Evolutionary conservation across 495 filamentous ascomycete genomes (phyloP), one percentile per base, ranked within the genome.

Genomic region (Daldinia vernicosa): DNA sequence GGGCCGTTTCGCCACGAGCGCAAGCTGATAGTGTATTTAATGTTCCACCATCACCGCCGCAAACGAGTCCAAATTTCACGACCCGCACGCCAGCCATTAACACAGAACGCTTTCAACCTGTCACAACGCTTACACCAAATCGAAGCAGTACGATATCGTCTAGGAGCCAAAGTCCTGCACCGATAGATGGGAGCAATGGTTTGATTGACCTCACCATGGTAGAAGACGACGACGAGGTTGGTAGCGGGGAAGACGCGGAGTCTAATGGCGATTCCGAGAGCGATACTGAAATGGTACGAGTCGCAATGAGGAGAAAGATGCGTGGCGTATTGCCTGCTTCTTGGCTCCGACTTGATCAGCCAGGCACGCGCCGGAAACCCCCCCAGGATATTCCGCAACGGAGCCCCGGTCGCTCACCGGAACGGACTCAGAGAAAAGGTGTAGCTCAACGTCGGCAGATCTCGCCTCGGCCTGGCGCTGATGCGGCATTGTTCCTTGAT

Each of bases 251-350:
- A 51, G 60, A 28, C 6, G 57, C 56, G 15, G 74, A 66, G 19
- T 72, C 73, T 39, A 72, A 71, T 9, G 70, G 40, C 62, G 62
- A 71, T 32, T 78, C 78, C 6, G 78, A 76, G n/a, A 82, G 80
- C 43, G 85, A 84, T 7, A 79, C 81, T 0, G 80, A 86, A 22
- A 70, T 79, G 19, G 73, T 84, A 26, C 84, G 80, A 14, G 73
- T 69, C 51, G 56, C 67, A 40, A 80, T 84, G 52, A 77, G 75
- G 14, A 81, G 78, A 35, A 88, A 80, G 64, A 95, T 95, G 50
- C 89, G 89, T 60, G 94, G 94, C 37, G 93, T 97, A 15, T 85
- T 98, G 47, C 94, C 95, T 37, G 95, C 95, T 5, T 98, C 95
- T 3, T 97, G 91, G 90, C 84, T 96, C 50, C 88, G 91, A 69